A percentile compares a stretch with the other conserved stretches of the same genome.
Conservation (phyloP, 371 early-diverging fungal genomes). For the Encephalitozoon romaleae region DNA sequence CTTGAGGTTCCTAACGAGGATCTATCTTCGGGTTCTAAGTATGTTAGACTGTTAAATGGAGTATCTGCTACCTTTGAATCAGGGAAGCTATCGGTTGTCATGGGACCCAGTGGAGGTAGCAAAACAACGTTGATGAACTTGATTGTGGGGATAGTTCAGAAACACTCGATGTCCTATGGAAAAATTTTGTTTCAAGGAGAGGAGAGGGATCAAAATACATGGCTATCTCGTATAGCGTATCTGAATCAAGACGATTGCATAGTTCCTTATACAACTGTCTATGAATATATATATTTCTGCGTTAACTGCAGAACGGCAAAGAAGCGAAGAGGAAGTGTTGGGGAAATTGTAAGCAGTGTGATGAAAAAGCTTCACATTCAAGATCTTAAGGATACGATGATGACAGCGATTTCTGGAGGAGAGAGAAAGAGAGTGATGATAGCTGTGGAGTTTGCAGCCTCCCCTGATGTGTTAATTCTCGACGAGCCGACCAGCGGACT, state of each 20-base stretch:
- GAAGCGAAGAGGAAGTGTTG: constrained; percentile 39
- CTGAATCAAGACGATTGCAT: constrained; percentile 26
- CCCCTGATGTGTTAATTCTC: constrained; percentile 38
- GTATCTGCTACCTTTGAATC: background rate
- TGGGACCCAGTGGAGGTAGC: constrained; percentile 68
- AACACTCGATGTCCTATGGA: constrained; percentile 64
- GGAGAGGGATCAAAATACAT: constrained; percentile 9
- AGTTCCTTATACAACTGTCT: background rate
- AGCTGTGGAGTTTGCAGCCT: constrained; percentile 19
- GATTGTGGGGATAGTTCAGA: constrained; percentile 62
- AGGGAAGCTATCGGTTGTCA: constrained; percentile 63
- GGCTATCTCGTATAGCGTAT: constrained; percentile 58
- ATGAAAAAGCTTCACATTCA: constrained; percentile 17
- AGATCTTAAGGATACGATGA: background rate
- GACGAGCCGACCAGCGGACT: constrained; percentile 56
- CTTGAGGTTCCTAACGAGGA: constrained; percentile 18
- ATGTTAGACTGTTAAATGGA: constrained; percentile 21
- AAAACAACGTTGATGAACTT: constrained; percentile 61
- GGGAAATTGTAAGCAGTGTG: background rate
- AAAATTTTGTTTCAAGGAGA: constrained; percentile 54
- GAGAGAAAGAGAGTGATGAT: constrained; percentile 53
- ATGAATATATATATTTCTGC: constrained; percentile 17
- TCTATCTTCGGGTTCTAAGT: background rate
- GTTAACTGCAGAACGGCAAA: constrained; percentile 61
- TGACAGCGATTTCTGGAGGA: constrained; percentile 50